These are phyloP conservation scores for Gastrolobium bilobum DNA, from an alignment of 306 rosid genomes.

Conservation along the genomic window DNA sequence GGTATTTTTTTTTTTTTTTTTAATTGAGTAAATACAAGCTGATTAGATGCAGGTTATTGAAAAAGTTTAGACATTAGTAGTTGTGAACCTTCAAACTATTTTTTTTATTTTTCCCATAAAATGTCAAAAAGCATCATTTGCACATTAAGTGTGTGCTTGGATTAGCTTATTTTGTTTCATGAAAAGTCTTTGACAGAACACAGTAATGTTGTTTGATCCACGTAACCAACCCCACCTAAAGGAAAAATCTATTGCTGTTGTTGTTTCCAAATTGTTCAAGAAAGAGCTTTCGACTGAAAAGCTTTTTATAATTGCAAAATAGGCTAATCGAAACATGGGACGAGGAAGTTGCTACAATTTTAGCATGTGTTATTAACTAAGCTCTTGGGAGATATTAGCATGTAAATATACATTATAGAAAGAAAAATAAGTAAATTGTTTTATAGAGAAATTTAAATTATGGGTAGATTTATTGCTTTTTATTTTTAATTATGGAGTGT, in stretches of 20 bases:
- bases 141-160: conserved; percentile 4
- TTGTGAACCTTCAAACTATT: conserved; percentile 2
- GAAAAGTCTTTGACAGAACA: conserved; percentile 9
- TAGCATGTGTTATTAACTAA: conserved; percentile 3
- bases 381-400: conserved; percentile 27
- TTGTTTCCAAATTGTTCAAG: conserved; percentile 17
- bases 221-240: not conserved
- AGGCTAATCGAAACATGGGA: not conserved
- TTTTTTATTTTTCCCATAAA: not conserved
- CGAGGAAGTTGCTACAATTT: not conserved
- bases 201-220: conserved; percentile 1
- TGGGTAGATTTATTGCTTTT: not conserved
- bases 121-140: conserved; percentile 3
- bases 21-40: not conserved
- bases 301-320: conserved; percentile 29
- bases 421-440: conserved; percentile 15
- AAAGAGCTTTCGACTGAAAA: not conserved
- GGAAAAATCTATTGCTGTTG: not conserved
- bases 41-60: not conserved
- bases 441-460: conserved; percentile 9
- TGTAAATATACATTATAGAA: conserved; percentile 14
- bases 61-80: conserved; percentile 10
- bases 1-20: conserved; percentile 56
- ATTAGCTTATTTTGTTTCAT: conserved; percentile 17
- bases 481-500: not conserved